phyloP scores from a whole-genome alignment of 352 stramenopile genomes.

The Globisporangium megalacanthum region DNA sequence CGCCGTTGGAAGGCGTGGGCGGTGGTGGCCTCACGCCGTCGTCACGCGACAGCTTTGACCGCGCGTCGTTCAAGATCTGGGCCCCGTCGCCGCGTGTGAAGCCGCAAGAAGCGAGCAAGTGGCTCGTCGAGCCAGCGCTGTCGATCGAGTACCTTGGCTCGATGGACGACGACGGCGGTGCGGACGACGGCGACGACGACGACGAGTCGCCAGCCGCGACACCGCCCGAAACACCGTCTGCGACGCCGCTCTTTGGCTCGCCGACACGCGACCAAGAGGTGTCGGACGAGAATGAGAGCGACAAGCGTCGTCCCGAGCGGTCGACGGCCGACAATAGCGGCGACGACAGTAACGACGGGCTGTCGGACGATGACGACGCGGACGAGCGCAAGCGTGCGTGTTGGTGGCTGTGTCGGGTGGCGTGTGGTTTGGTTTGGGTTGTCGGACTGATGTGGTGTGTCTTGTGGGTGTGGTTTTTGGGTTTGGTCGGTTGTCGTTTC shows the following conservation, averaged over 20 bases:
- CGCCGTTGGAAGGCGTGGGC: conserved; percentile 43
- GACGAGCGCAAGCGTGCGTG: conserved; percentile 25
- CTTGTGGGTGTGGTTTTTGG: background rate
- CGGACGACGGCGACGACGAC: conserved; percentile 61
- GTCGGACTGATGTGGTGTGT: background rate
- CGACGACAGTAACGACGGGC: conserved; percentile 36
- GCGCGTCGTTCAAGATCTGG: conserved; percentile 57
- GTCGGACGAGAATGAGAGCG: conserved; percentile 32
- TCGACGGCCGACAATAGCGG: conserved; percentile 19
- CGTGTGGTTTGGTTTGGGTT: background rate
- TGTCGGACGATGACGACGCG: conserved; percentile 30
- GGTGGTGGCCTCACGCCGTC: conserved; percentile 31
- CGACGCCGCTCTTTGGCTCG: conserved; percentile 67
- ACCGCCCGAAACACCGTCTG: conserved; percentile 57
- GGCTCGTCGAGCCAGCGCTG: conserved; percentile 76
- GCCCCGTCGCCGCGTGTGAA: conserved; percentile 73
- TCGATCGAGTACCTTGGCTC: conserved; percentile 76
- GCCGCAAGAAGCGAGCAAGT: conserved; percentile 69
- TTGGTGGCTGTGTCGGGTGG: background rate
- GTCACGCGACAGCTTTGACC: conserved; percentile 24
- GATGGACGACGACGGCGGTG: conserved; percentile 58
- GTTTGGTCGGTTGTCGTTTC: background rate
- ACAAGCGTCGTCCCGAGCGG: conserved; percentile 19
- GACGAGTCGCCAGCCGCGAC: conserved; percentile 65
- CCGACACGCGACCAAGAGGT: conserved; percentile 33